Base-by-base conservation (phyloP, 2,329 filamentous ascomycete species). In the Verticillium nonalfalfae region DNA sequence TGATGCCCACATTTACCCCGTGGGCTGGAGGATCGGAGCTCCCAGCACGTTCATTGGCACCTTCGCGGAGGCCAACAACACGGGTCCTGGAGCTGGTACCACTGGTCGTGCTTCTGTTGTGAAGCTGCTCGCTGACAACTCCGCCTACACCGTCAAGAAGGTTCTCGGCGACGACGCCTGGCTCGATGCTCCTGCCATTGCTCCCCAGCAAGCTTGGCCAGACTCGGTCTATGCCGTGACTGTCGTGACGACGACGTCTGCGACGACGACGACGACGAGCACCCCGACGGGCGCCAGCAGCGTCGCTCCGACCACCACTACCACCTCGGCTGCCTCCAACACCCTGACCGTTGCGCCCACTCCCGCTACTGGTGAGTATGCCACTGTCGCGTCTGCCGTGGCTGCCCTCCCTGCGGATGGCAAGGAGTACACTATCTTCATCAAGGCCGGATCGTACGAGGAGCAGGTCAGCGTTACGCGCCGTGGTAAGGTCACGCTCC, bases 381-480 rank as follows among this genome's bases (percentile, higher is more conserved):
- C 69, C 21, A 77, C 73, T 5, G 72, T 81, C 1, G 72, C 74
- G 3, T 74, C 77, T 14, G 79, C 79, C 7, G 71, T 81, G 21
- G 73, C 72, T 13, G 77, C 78, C 10, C 68, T 81, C 10, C 76
- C 77, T 11, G 74, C 72, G 56, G 75, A 79, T 57, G 70, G 72
- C 40, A 69, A 75, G 36, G 66, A 72, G 11, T 75, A 78, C 61
- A 74, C 72, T 7, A 77, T 79, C 56, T 70, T 71, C 58, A 73
- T 79, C 62, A 69, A 71, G 52, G 67, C 68, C 0, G 84, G 85
- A 2, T 85, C 81, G 15, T 87, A 86, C 74, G 74, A 74, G 18
- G 84, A 87, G 69, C 84, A 86, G 66, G 83, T 87, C 40, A 81
- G 80, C 63, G 76, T 87, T 36, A 70, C 77, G 13, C 72, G 76